phyloP scores from a whole-genome alignment of 345 rosid species.

The Iberis pinnata region DNA sequence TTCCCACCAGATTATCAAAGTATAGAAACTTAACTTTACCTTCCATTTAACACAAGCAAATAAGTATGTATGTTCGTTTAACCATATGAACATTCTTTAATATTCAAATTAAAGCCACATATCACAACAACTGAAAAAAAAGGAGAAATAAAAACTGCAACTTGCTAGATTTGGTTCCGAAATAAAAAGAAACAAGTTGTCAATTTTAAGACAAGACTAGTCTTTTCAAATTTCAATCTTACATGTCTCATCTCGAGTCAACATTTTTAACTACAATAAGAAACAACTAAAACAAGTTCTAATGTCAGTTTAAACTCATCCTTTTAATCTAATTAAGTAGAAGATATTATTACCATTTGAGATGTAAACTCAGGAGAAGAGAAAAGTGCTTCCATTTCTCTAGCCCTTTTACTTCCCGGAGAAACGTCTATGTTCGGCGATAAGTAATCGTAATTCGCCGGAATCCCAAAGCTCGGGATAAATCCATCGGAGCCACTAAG shows the following conservation, averaged over 20 bases:
- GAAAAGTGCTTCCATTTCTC: constrained; percentile 40
- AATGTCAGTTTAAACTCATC: not conserved
- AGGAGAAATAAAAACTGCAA: constrained; percentile 15
- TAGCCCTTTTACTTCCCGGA: constrained; percentile 35
- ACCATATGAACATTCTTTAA: not conserved
- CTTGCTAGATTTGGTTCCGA: constrained; percentile 18
- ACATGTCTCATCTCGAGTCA: constrained; percentile 5
- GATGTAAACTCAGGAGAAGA: constrained; percentile 29
- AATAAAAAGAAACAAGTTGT: constrained; percentile 18
- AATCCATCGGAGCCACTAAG: constrained; percentile 39
- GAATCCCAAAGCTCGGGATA: constrained; percentile 36
- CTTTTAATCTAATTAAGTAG: not conserved
- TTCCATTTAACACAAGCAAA: not conserved
- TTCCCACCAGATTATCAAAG: not conserved
- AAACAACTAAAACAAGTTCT: not conserved
- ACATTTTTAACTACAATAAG: constrained; percentile 5
- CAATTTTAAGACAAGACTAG: constrained; percentile 21
- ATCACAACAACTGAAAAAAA: not conserved
- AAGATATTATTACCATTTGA: constrained; percentile 33
- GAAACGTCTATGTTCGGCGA: constrained; percentile 39
- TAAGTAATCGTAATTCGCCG: constrained; percentile 36
- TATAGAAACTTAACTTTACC: constrained; percentile 1
- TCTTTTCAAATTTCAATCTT: not conserved
- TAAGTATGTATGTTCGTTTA: too few species aligned
- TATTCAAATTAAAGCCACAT: constrained; percentile 1